Base-by-base conservation (phyloP, 805 yeast genomes). In the Metschnikowia colocasiae region DNA sequence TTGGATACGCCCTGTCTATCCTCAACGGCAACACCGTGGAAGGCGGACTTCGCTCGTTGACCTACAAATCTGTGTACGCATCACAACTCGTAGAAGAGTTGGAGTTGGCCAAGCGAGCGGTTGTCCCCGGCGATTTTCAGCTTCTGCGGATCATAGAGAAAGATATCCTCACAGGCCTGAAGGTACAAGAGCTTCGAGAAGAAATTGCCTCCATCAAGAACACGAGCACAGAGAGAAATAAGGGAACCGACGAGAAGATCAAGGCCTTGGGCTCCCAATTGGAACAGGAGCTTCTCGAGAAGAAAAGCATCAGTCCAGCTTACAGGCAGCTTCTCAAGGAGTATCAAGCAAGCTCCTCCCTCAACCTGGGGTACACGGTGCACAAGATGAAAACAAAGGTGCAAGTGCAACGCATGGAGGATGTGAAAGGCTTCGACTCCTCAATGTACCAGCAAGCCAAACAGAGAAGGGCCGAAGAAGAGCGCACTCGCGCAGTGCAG, bases 31-130 rank as follows among this genome's bases (percentile, higher is more conserved):
- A 66, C 18, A 71, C 76, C 0, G 60, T 58, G 16, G 74, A 71
- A 50, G 74, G 74, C 3, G 77, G 77, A 10, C 60, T 72, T 27
- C 61, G 61, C 26, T 67, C 74, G 3, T 59, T 72, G 46, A 70
- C 76, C 2, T 71, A 68, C 57, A 72, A 72, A 50, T 64, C 75
- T 3, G 62, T 70, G 16, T 65, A 60, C 23, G 68, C 69, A 43
- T 66, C 66, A 34, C 59, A 61, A 42, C 63, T 63, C 33, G 68
- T 68, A 19, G 75, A 71, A 40, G 66, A 63, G 42, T 52, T 60
- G 36, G 71, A 68, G 45, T 56, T 63, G 55, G 62, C 69, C 52
- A 59, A 67, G 23, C 53, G 59, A 22, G 57, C 61, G 1, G 47
- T 71, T 6, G 56, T 67, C 29, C 55, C 45, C 27, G 52, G 40